A percentile compares a stretch with the other conserved stretches of the same genome.
Evolutionary conservation across 2,329 filamentous ascomycete genomes (phyloP).

Genomic region (Colletotrichum shisoi): DNA sequence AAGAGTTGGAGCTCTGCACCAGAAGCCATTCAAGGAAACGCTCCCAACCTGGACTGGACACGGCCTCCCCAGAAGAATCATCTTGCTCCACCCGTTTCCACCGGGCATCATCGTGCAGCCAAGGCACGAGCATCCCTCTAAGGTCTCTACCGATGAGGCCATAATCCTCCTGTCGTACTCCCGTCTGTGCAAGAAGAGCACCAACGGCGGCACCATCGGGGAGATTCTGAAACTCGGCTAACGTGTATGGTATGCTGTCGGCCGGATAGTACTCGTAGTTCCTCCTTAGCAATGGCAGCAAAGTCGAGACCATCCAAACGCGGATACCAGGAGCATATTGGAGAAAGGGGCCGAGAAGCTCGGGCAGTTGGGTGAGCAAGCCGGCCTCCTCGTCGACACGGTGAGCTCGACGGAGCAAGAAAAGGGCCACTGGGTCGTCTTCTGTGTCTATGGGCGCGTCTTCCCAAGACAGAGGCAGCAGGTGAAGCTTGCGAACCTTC

Average conservation of each 20-base stretch:
- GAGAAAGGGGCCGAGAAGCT: slow-evolving; percentile 74
- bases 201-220: slow-evolving; percentile 66
- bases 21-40: slow-evolving; percentile 73
- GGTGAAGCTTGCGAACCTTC: slow-evolving; percentile 68
- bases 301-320: slow-evolving; percentile 72
- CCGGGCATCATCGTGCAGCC: slow-evolving; percentile 72
- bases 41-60: slow-evolving; percentile 70
- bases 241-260: slow-evolving; percentile 57
- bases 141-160: slow-evolving; percentile 68
- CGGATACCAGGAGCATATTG: slow-evolving; percentile 67
- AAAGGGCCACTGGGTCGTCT: slow-evolving; percentile 66
- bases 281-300: slow-evolving; percentile 73
- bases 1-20: slow-evolving; percentile 64
- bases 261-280: slow-evolving; percentile 74
- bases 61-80: slow-evolving; percentile 35
- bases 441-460: slow-evolving; percentile 57
- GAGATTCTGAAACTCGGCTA: slow-evolving; percentile 70
- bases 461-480: slow-evolving; percentile 65
- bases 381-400: slow-evolving; percentile 76
- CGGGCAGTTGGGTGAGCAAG: slow-evolving; percentile 71
- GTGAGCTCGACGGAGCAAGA: slow-evolving; percentile 73
- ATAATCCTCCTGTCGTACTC: slow-evolving; percentile 51
- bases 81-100: slow-evolving; percentile 52
- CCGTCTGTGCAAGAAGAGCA: slow-evolving; percentile 67
- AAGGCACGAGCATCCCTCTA: slow-evolving; percentile 73